Base-by-base conservation (phyloP, 2,329 filamentous ascomycete genomes). In the Talaromyces sp. region DNA sequence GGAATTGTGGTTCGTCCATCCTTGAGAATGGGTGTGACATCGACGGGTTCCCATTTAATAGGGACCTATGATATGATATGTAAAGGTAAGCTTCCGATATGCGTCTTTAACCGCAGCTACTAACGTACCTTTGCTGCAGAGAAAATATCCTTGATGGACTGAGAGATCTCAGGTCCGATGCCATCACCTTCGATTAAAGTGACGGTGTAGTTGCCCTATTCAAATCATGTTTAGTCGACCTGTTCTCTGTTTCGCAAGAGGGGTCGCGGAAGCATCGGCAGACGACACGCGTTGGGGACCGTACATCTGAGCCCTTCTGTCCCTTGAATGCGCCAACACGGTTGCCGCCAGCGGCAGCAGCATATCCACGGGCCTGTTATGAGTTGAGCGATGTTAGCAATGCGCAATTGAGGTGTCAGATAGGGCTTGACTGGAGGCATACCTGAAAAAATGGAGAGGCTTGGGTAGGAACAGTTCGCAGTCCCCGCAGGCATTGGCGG, bases 91-190 rank as follows among this genome's bases (percentile, higher is more conserved):
- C 66, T 73, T 72, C 68, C 68, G 60, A 56, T 79, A 16, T 52
- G 43, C 27, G 73, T 81, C 76, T 66, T 67, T 58, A 14, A 22
- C 56, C 4, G 9, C 24, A 14, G 52, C 13, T 33, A 35, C 33
- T 19, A 45, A 60, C 59, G 68, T 83, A 96, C 94, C 81, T 96
- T 91, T 74, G 95, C 95, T 74, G 95, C 95, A 75, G 89, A 86
- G 84, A 97, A 99, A 82, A 99, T 99, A 81, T 97, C 92, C 88
- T 98, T 99, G 77, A 99, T 93, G 60, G 95, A 96, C 82, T 97
- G 89, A 70, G 95, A 89, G 78, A 99, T 99, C 84, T 99, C 94
- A 70, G 95, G 95, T 68, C 95, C 95, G 79, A 99, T 99, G 79
- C 95, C 95, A 77, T 99, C 96, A 82, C 96, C 95, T 86, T 99